Conservation (phyloP, 2,329 filamentous ascomycete species). For the Fusarium musae region DNA sequence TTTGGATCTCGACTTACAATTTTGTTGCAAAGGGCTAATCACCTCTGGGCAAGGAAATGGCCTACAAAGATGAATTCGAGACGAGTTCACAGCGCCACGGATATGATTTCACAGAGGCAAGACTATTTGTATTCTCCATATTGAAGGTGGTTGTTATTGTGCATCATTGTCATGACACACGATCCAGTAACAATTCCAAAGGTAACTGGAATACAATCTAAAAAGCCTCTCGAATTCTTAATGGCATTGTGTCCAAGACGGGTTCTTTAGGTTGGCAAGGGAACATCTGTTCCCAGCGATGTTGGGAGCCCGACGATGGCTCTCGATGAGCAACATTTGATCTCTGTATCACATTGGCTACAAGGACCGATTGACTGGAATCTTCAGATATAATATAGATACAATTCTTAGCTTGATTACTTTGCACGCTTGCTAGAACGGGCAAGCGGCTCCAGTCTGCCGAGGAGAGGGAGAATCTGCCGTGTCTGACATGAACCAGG, state of each 20-base stretch:
- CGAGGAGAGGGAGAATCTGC: not conserved
- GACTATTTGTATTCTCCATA: not conserved
- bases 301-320: not conserved
- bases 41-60: not conserved
- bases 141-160: not conserved
- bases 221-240: not conserved
- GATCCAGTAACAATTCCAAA: not conserved
- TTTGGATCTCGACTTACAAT: not conserved
- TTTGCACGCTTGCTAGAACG: not conserved
- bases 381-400: not conserved
- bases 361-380: not conserved
- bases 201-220: accelerated
- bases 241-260: not conserved
- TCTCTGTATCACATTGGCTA: not conserved
- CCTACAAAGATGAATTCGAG: not conserved
- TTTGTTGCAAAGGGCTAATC: not conserved
- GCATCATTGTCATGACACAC: not conserved
- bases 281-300: not conserved
- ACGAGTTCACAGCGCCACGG: too few relatives aligned
- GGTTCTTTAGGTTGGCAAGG: not conserved
- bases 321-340: not conserved
- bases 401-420: not conserved
- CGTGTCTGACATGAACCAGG: not conserved
- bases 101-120: not conserved
- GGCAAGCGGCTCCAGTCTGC: not conserved